phyloP scores from a whole-genome alignment of 768 basidiomycete genomes.

The Sporobolomyces roseus region DNA sequence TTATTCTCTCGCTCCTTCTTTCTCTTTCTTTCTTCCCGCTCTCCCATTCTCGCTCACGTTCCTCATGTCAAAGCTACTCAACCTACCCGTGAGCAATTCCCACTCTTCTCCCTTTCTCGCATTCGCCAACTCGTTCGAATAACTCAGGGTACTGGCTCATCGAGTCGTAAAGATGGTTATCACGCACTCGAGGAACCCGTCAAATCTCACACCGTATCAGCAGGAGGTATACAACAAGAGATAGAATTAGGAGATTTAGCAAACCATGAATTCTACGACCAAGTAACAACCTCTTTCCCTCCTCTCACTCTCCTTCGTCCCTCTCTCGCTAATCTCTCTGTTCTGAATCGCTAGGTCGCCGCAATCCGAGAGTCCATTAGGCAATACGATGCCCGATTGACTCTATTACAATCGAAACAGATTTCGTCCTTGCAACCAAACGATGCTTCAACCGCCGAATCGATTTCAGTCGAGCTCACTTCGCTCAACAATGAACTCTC shows the following conservation, averaged over 20 bases:
- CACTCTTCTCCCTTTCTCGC: neutral
- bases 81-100: neutral
- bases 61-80: neutral
- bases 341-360: too few species aligned
- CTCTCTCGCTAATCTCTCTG: too few species aligned
- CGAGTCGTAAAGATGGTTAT: conserved; percentile 6
- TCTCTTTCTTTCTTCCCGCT: neutral
- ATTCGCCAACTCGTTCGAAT: too few species aligned
- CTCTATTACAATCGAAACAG: neutral
- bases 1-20: too few species aligned
- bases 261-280: conserved; percentile 10
- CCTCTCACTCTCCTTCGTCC: too few species aligned
- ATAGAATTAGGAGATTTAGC: conserved; percentile 29
- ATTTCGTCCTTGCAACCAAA: neutral
- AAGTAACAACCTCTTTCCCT: too few species aligned
- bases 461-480: conserved; percentile 11
- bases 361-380: conserved; percentile 21
- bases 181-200: conserved; percentile 8
- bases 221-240: conserved; percentile 9
- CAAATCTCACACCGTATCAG: conserved; percentile 24
- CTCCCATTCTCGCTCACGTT: too few species aligned
- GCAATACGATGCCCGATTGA: neutral
- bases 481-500: neutral
- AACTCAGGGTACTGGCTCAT: too few species aligned
- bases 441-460: neutral